Evolutionary conservation across 768 basidiomycete genomes (phyloP).

Genomic region (Cubamyces sp.): DNA sequence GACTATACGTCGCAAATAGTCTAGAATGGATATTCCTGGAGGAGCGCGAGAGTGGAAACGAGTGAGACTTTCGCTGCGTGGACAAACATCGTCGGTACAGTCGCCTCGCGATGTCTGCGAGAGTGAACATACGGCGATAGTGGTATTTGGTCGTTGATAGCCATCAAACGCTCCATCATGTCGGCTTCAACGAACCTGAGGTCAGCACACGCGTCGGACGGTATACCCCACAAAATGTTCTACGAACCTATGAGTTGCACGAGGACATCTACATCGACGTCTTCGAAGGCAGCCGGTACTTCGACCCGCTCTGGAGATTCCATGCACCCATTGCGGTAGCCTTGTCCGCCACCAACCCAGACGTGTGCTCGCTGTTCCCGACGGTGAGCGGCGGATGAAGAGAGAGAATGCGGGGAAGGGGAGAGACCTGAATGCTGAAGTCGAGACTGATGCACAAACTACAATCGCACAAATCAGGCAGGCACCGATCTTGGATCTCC

Average conservation of each 20-base stretch:
- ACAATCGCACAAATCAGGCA: slow-evolving; percentile 19
- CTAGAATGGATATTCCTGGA: slow-evolving; percentile 84
- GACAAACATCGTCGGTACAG: slow-evolving; percentile 28
- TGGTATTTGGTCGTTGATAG: slow-evolving; percentile 95
- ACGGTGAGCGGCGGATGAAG: slow-evolving; percentile 20
- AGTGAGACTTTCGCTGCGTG: slow-evolving; percentile 79
- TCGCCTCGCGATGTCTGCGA: slow-evolving; percentile 30
- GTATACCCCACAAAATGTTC: neutral
- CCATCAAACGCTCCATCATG: slow-evolving; percentile 94
- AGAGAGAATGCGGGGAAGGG: slow-evolving; percentile 11
- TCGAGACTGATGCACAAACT: slow-evolving; percentile 2
- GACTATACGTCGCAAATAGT: slow-evolving; percentile 94
- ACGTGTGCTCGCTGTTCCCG: slow-evolving; percentile 19
- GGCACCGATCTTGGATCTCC: slow-evolving; percentile 17
- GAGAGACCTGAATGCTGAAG: neutral
- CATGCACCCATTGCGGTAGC: slow-evolving; percentile 80
- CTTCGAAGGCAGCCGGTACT: slow-evolving; percentile 84
- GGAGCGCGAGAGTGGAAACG: slow-evolving; percentile 95
- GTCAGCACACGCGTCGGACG: slow-evolving; percentile 10
- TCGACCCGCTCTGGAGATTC: slow-evolving; percentile 77
- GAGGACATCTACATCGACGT: slow-evolving; percentile 80
- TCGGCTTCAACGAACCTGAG: slow-evolving; percentile 59
- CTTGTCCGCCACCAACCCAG: slow-evolving; percentile 21
- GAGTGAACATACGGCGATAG: slow-evolving; percentile 66
- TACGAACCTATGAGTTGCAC: slow-evolving; percentile 83